These are phyloP conservation scores for Maudiozyma serrabonitensis DNA, from an alignment of 805 yeast genomes.

Conservation along the genomic window DNA sequence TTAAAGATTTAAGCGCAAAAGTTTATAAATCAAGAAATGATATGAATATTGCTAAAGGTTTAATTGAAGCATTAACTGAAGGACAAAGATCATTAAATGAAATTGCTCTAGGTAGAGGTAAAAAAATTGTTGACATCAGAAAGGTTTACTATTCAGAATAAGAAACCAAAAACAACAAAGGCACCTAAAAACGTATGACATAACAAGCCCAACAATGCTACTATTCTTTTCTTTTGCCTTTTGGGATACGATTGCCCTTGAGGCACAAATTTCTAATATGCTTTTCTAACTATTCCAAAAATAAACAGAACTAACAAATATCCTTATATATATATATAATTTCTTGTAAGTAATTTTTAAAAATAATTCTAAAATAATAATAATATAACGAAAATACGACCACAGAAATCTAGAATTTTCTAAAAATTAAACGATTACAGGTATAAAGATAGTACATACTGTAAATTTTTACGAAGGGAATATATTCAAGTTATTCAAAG, in stretches of 20 bases:
- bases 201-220: too few relatives aligned
- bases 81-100: constrained; percentile 79
- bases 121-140: constrained; percentile 87
- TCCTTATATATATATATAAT: neutral
- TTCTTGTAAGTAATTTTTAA: neutral
- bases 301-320: neutral
- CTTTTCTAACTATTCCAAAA: neutral
- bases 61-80: constrained; percentile 66
- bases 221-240: too few relatives aligned
- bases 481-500: too few relatives aligned
- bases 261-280: too few relatives aligned
- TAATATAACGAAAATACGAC: too few relatives aligned
- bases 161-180: neutral
- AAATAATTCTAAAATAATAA: neutral
- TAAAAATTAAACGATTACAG: too few relatives aligned
- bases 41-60: constrained; percentile 88
- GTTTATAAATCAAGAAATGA: constrained; percentile 87
- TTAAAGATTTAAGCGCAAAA: constrained; percentile 85
- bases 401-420: too few relatives aligned
- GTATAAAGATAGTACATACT: too few relatives aligned
- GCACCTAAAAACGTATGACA: too few relatives aligned
- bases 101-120: constrained; percentile 85
- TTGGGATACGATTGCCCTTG: too few relatives aligned
- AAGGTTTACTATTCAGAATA: constrained; percentile 66
- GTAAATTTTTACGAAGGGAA: too few relatives aligned